These are phyloP conservation scores for Hypericum androsaemum DNA, from an alignment of 345 rosid genomes.

Conservation along the genomic window DNA sequence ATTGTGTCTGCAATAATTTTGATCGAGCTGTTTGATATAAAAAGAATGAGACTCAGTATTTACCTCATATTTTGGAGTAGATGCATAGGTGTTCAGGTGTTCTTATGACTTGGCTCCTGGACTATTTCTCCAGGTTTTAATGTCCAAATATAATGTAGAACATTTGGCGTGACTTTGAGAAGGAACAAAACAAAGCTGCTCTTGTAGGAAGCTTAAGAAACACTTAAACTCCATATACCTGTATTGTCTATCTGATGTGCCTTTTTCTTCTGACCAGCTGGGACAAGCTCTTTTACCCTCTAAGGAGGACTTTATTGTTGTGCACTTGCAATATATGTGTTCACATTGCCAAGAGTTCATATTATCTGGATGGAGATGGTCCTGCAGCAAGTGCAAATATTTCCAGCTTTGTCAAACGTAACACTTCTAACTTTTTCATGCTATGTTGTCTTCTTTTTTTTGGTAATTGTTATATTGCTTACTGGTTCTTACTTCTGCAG, in stretches of 20 bases:
- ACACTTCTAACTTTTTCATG: neutral
- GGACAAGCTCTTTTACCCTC: conserved; percentile 27
- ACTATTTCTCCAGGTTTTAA: too few relatives aligned
- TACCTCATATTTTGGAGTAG: too few relatives aligned
- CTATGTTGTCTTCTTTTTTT: neutral
- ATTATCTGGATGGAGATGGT: conserved; percentile 46
- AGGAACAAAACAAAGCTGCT: too few relatives aligned
- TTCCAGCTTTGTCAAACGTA: conserved; percentile 36
- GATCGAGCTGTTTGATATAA: too few relatives aligned
- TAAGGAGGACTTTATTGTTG: conserved; percentile 54
- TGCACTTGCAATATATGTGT: conserved; percentile 48
- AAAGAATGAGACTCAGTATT: too few relatives aligned
- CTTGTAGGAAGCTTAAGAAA: too few relatives aligned
- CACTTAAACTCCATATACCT: too few relatives aligned
- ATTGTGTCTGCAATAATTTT: neutral
- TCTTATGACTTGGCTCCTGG: too few relatives aligned
- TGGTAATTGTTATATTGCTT: neutral
- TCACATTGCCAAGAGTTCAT: conserved; percentile 34
- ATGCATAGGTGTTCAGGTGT: too few relatives aligned
- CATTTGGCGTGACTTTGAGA: too few relatives aligned
- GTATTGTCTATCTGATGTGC: too few relatives aligned
- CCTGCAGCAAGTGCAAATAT: conserved; percentile 45
- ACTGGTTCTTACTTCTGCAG: conserved; percentile 21
- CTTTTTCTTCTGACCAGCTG: conserved; percentile 25
- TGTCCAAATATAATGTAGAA: too few relatives aligned